Evolutionary conservation across 108 stramenopile genomes (phyloP), one percentile per base, ranked within the genome.

Genomic region (Skeletonema grethae): DNA sequence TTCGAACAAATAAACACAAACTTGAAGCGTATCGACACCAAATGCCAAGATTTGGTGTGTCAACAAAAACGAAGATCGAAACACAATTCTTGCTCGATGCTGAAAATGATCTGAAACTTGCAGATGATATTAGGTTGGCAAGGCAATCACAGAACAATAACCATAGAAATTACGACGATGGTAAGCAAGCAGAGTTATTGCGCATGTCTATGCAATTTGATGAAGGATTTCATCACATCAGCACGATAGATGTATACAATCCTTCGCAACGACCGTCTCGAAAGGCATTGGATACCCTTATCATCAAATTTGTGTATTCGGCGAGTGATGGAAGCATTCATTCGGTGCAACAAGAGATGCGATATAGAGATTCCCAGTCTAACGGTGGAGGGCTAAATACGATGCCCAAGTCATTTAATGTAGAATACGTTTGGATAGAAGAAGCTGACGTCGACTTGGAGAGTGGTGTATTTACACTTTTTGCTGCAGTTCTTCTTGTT

Each of bases 1-100:
- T 79, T 13, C 64, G 61, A 55, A 79, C 77, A 30, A 32, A 9
- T 43, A 13, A 43, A 48, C 50, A 46, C 24, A 56, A 43, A 34
- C 71, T 79, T 62, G 78, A 79, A 18, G 67, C 72, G 5, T 79
- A 79, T 53, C 69, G 78, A 8, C 78, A 79, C 36, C 78, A 79
- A 57, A 46, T 72, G 39, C 78, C 78, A 20, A 60, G 78, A 39
- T 79, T 79, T 53, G 78, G 78, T 11, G 41, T 79, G 7, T 79
- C 78, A 11, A 79, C 78, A 0, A 72, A 63, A 43, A 62, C 78
- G 2, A 22, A 61, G 32, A 72, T 79, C 35, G 71, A 79, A 29
- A 34, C 68, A 0, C 36, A 53, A 7, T 63, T 61, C 48, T 64
- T 79, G 30, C 18, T 53, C 1, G 22, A 61, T 15, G 61, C 36